Percentiles rank a stretch among this genome's conserved stretches.
phyloP scores from a whole-genome alignment of 106 monocot species.

The Apostasia shenzhenica region DNA sequence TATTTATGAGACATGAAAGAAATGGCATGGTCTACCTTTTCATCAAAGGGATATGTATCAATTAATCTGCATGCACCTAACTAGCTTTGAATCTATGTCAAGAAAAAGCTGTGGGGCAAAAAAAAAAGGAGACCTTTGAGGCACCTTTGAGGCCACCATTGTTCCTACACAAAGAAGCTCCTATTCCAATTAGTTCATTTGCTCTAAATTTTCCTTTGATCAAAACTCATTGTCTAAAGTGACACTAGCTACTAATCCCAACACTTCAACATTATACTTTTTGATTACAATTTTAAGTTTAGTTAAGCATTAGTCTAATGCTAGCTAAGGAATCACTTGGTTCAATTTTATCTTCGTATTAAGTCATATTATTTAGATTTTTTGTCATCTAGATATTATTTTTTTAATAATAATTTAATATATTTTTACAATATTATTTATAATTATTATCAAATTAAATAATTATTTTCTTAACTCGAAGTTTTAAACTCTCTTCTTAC shows the following conservation, averaged over 20 bases:
- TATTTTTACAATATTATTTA: too few relatives aligned
- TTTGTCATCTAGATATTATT: too few relatives aligned
- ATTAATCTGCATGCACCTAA: background rate
- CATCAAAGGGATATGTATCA: background rate
- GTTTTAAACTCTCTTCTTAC: too few relatives aligned
- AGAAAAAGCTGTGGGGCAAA: background rate
- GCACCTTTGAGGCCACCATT: background rate
- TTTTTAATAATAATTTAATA: too few relatives aligned
- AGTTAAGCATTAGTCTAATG: too few relatives aligned
- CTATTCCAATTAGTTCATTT: background rate
- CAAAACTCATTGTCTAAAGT: background rate
- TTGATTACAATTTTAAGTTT: too few relatives aligned
- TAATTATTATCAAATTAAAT: too few relatives aligned
- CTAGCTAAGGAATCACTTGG: too few relatives aligned
- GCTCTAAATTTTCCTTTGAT: background rate
- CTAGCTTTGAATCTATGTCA: background rate
- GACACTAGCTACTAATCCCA: background rate
- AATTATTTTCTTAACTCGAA: too few relatives aligned
- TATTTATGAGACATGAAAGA: background rate
- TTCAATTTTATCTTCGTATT: too few relatives aligned
- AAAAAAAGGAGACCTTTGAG: too few relatives aligned
- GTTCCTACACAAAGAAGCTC: background rate
- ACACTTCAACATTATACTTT: background rate
- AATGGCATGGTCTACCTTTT: background rate
- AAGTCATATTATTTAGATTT: too few relatives aligned